Percentiles rank a stretch among this genome's conserved stretches.
phyloP scores from a whole-genome alignment of 257 asterid species.

The Dorcoceras hygrometricum region DNA sequence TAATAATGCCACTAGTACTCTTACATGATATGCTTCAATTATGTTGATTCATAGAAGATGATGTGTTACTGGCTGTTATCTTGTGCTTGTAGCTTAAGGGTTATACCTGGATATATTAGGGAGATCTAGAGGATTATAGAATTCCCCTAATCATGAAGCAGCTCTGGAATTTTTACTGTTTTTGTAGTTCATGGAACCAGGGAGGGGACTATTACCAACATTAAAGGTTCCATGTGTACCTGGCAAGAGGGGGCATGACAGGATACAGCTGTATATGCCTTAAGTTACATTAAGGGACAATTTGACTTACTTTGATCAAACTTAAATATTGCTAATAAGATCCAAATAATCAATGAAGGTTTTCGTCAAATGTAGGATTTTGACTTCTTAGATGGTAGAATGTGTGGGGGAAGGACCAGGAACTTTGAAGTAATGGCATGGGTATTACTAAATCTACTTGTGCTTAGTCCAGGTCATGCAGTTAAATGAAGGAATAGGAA shows the following conservation, averaged over 20 bases:
- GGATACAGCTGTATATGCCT: not conserved
- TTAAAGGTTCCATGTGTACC: not conserved
- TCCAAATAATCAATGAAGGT: not conserved
- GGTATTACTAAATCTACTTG: not conserved
- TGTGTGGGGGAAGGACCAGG: not conserved
- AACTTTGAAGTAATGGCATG: not conserved
- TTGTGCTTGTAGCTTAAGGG: not conserved
- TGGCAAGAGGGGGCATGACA: not conserved
- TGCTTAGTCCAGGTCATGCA: not conserved
- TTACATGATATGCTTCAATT: slow-evolving; percentile 9
- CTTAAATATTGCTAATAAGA: not conserved
- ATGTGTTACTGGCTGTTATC: not conserved
- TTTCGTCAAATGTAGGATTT: not conserved
- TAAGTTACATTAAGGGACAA: not conserved
- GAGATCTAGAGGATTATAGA: not conserved
- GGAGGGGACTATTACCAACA: not conserved
- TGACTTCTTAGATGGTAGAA: not conserved
- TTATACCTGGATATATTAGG: not conserved
- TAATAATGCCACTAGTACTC: not conserved
- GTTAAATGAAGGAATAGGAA: not conserved
- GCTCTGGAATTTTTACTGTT: not conserved
- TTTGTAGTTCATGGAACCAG: not conserved
- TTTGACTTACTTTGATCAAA: not conserved
- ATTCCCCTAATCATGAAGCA: not conserved
- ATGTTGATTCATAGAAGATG: not conserved